Evolutionary conservation across 768 basidiomycete species (phyloP).

Genomic region (Phaffia tasmanica): DNA sequence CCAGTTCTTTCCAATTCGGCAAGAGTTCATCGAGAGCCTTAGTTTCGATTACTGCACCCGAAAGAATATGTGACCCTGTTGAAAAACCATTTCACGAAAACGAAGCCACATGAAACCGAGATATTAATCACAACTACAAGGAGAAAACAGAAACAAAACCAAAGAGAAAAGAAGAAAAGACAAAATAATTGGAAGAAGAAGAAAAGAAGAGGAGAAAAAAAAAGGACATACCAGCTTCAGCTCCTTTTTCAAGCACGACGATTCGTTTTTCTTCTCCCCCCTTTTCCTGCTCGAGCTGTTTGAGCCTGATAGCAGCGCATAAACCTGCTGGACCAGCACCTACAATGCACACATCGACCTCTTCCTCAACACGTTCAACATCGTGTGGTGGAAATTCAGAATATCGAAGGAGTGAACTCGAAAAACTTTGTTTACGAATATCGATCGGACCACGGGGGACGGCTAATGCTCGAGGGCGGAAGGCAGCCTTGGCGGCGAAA

Average conservation of each 20-base stretch:
- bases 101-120: background rate
- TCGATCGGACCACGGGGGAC: no score
- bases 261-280: constrained; percentile 69
- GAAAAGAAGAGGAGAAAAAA: background rate
- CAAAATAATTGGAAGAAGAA: background rate
- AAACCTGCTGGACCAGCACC: constrained; percentile 92
- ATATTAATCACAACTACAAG: background rate
- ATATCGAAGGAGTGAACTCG: no score
- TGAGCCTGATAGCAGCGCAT: constrained; percentile 87
- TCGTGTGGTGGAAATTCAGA: constrained; percentile 38
- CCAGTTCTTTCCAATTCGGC: constrained; percentile 63
- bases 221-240: constrained; percentile 64
- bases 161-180: background rate
- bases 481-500: no score
- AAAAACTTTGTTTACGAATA: no score
- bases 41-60: constrained; percentile 90
- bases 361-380: constrained; percentile 76
- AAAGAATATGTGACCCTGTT: constrained; percentile 82
- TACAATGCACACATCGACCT: constrained; percentile 94
- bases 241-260: constrained; percentile 88
- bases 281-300: constrained; percentile 73
- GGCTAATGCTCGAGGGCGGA: no score
- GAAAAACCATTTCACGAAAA: no score
- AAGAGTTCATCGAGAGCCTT: constrained; percentile 80
- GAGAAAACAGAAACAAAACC: no score